Evolutionary conservation across 805 yeast species (phyloP).

Genomic region (Saccharomycopsis babjevae): DNA sequence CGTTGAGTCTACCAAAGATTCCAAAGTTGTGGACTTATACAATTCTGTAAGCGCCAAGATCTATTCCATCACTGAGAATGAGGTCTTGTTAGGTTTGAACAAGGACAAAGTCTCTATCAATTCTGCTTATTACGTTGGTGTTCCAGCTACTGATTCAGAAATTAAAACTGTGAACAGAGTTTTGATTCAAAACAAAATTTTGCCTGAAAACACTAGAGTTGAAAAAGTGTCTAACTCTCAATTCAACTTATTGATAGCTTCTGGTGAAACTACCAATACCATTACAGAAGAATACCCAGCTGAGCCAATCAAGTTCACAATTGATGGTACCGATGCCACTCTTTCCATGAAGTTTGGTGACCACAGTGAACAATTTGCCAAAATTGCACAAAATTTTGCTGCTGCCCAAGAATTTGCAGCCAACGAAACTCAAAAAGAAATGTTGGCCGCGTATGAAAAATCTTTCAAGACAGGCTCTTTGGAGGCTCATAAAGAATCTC

Average conservation of each 20-base stretch:
- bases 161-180: slow-evolving; percentile 58
- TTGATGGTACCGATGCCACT: slow-evolving; percentile 31
- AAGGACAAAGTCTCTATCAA: slow-evolving; percentile 23
- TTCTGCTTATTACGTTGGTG: slow-evolving; percentile 59
- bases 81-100: slow-evolving; percentile 65
- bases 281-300: slow-evolving; percentile 43
- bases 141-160: slow-evolving; percentile 44
- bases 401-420: slow-evolving; percentile 57
- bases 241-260: slow-evolving; percentile 60
- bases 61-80: slow-evolving; percentile 38
- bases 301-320: slow-evolving; percentile 26
- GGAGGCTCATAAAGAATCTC: slow-evolving; percentile 77
- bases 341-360: slow-evolving; percentile 66
- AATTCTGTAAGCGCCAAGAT: slow-evolving; percentile 37
- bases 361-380: slow-evolving; percentile 52
- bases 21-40: slow-evolving; percentile 27
- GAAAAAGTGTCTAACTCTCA: slow-evolving; percentile 39
- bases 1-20: slow-evolving; percentile 32
- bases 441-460: slow-evolving; percentile 56
- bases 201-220: slow-evolving; percentile 76
- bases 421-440: slow-evolving; percentile 56
- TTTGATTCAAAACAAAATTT: slow-evolving; percentile 49
- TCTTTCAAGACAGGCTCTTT: slow-evolving; percentile 76
- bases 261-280: slow-evolving; percentile 40
- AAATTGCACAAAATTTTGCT: slow-evolving; percentile 45